A percentile compares a stretch with the other conserved stretches of the same genome.
Conservation (phyloP, 345 rosid species). For the Salix arbutifolia region DNA sequence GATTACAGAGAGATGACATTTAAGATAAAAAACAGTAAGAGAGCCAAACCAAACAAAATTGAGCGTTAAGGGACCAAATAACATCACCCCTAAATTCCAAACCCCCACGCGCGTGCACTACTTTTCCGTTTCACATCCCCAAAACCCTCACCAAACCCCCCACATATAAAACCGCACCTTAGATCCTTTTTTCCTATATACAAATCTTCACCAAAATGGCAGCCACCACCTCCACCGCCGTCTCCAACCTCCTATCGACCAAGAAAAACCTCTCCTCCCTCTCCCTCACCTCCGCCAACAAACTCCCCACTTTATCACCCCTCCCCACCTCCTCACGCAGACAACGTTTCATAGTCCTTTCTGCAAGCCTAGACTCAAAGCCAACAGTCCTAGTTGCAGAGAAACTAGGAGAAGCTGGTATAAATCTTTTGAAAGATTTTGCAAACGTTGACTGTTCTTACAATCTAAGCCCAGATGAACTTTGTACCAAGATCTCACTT, state of each 20-base stretch:
- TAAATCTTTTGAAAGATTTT: conserved; percentile 49
- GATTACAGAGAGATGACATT: no score
- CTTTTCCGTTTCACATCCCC: not conserved
- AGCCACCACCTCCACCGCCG: not conserved
- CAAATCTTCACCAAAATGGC: not conserved
- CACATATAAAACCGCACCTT: conserved; percentile 1
- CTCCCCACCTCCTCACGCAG: not conserved
- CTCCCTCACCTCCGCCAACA: not conserved
- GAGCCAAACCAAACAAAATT: no score
- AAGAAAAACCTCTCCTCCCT: not conserved
- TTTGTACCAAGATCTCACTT: conserved; percentile 83
- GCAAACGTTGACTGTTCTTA: conserved; percentile 78
- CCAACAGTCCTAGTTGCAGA: conserved; percentile 83
- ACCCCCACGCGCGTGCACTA: not conserved
- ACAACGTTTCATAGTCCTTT: conserved; percentile 10
- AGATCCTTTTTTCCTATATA: not conserved
- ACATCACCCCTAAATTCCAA: no score
- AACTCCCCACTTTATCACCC: not conserved
- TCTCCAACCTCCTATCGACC: not conserved
- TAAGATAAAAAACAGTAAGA: no score
- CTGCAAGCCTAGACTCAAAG: conserved; percentile 27
- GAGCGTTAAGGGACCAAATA: no score
- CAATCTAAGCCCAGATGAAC: conserved; percentile 81
- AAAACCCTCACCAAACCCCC: conserved; percentile 24
- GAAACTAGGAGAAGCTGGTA: conserved; percentile 79